These are phyloP conservation scores for Yamadazyma triangularis DNA, from an alignment of 1,139 yeast species.

Conservation along the genomic window DNA sequence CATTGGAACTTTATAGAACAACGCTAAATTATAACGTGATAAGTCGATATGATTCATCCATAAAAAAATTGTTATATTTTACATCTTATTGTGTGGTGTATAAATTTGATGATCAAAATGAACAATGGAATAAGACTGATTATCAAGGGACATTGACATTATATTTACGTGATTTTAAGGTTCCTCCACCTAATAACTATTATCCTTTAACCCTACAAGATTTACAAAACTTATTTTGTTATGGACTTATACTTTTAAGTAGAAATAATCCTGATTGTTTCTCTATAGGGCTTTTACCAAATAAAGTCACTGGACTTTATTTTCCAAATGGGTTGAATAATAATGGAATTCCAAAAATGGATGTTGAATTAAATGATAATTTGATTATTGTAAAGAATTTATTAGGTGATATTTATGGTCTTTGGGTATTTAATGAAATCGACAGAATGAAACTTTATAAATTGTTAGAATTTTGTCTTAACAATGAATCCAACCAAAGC, in stretches of 20 bases:
- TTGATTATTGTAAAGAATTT: conserved; percentile 75
- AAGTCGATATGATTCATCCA: conserved; percentile 75
- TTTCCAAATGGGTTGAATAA: conserved; percentile 38
- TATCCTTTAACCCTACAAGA: conserved; percentile 26
- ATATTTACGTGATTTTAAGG: conserved; percentile 57
- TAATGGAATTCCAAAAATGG: conserved; percentile 50
- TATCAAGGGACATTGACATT: conserved; percentile 80
- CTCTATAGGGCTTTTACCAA: conserved; percentile 71
- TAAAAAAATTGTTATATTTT: conserved; percentile 68
- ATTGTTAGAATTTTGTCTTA: conserved; percentile 55
- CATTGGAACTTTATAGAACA: conserved; percentile 57
- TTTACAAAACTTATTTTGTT: conserved; percentile 56
- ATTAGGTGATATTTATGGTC: conserved; percentile 76
- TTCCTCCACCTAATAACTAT: conserved; percentile 21
- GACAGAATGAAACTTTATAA: conserved; percentile 64
- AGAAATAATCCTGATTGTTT: conserved; percentile 74
- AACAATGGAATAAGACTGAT: conserved; percentile 79
- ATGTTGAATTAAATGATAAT: conserved; percentile 74
- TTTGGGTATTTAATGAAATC: conserved; percentile 79
- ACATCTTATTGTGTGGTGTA: conserved; percentile 83
- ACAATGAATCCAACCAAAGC: too few relatives aligned
- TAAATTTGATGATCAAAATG: conserved; percentile 55
- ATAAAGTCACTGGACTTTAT: conserved; percentile 42
- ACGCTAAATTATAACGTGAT: conserved; percentile 79
- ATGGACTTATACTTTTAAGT: conserved; percentile 75